These are phyloP conservation scores for Pulveroboletus ravenelii DNA, from an alignment of 768 basidiomycete genomes.

Conservation along the genomic window DNA sequence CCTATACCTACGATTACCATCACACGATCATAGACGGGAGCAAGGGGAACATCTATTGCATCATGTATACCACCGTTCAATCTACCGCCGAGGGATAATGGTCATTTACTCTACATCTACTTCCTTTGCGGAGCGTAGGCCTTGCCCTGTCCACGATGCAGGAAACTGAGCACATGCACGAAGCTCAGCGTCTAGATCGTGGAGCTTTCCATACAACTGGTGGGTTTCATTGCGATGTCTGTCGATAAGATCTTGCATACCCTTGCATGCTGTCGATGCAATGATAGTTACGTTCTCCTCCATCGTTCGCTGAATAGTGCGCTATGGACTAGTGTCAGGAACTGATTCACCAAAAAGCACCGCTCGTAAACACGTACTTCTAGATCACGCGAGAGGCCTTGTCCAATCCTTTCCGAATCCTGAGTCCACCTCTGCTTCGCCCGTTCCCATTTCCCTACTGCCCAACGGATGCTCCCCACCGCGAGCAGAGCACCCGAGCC, in stretches of 20 bases:
- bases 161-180: constrained; percentile 9
- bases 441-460: constrained; percentile 62
- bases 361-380: constrained; percentile 37
- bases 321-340: constrained; percentile 32
- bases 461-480: constrained; percentile 53
- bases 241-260: constrained; percentile 37
- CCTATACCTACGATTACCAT: constrained; percentile 27
- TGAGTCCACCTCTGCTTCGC: constrained; percentile 64
- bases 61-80: constrained; percentile 25
- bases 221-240: constrained; percentile 44
- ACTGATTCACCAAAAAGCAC: not conserved
- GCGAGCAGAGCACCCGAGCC: constrained; percentile 54
- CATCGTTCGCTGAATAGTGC: constrained; percentile 42
- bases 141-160: constrained; percentile 3
- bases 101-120: constrained; percentile 13
- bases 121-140: not conserved
- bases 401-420: constrained; percentile 58
- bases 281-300: constrained; percentile 49
- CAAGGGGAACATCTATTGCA: constrained; percentile 16
- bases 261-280: constrained; percentile 46
- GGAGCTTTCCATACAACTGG: constrained; percentile 40
- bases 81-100: constrained; percentile 2
- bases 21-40: constrained; percentile 20
- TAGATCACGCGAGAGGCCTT: constrained; percentile 62
- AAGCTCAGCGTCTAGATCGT: constrained; percentile 36